A percentile compares a stretch with the other conserved stretches of the same genome.
These are phyloP conservation scores for Saccharomyces paradoxus DNA, from an alignment of 805 yeast genomes.

Conservation along the genomic window DNA sequence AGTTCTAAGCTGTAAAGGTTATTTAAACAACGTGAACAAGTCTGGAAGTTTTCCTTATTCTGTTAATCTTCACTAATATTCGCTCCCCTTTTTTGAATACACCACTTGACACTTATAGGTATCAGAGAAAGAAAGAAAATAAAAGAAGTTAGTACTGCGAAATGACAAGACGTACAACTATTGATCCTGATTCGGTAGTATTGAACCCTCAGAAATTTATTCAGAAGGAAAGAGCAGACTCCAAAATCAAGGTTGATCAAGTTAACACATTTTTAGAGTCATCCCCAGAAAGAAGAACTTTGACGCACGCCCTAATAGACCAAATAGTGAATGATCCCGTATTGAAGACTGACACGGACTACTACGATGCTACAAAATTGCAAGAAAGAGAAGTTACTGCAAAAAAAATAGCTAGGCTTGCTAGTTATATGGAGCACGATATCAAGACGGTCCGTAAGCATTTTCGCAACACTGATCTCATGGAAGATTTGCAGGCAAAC, in stretches of 20 bases:
- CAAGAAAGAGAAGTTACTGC: conserved; percentile 56
- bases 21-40: background rate
- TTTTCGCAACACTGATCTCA: conserved; percentile 19
- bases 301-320: conserved; percentile 43
- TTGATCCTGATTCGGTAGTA: conserved; percentile 14
- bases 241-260: conserved; percentile 37
- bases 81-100: background rate
- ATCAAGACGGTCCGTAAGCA: conserved; percentile 20
- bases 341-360: conserved; percentile 42
- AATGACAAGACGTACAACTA: conserved; percentile 27
- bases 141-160: background rate
- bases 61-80: background rate
- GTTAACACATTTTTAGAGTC: conserved; percentile 54
- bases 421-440: conserved; percentile 49
- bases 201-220: conserved; percentile 26
- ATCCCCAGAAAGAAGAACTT: conserved; percentile 36
- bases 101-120: background rate
- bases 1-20: background rate
- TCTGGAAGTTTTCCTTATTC: background rate
- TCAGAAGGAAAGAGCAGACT: conserved; percentile 37
- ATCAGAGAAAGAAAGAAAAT: background rate
- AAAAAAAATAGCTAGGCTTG: conserved; percentile 49
- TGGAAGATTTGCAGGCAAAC: conserved; percentile 18
- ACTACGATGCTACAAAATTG: conserved; percentile 50
- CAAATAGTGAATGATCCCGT: conserved; percentile 64